Evolutionary conservation across 106 monocot genomes (phyloP), one percentile per base, ranked within the genome.

Genomic region (Hemerocallis citrina): DNA sequence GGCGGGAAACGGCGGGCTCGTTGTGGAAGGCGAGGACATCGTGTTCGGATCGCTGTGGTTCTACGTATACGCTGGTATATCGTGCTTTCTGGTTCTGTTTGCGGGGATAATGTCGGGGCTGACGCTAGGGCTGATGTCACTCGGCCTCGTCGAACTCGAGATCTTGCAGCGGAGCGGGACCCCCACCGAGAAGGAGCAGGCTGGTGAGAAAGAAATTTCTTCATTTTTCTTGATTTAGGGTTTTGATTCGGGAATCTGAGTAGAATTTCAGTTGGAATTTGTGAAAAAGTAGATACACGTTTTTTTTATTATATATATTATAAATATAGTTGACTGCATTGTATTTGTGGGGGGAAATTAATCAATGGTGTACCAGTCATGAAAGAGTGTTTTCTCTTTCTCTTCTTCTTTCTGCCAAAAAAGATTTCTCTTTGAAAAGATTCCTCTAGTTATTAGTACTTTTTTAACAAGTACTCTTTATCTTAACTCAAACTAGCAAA

Each of bases 41-140:
- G 34, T 68, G 24, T 82, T 91, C 38, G 82, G 85, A 14, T 71
- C 93, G 43, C 10, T 69, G 12, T 71, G 62, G 76, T 98, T 86
- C 87, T 85, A 27, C 34, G 20, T 67, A n/a, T 69, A 88, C 65
- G 91, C 88, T 15, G 96, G 96, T 29, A 71, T 84, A 12, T 98
- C 91, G 12, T 91, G 87, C 72, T 7, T 98, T 1, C 79, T 98
- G 28, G 96, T 98, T 51, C 79, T 98, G 23, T 98, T 98, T 64
- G 96, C 96, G 0, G 96, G 96, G 34, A 84, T 98, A 62, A 98
- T 98, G 96, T 98, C 96, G 22, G 96, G 96, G 17, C 79, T 98
- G 34, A 98, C 96, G 4, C 79, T 98, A 0, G 96, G 96, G 5
- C 69, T 98, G 51, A 98, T 98, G 96, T 91, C 96, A 10, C 81